Base-by-base conservation (phyloP, 2,329 filamentous ascomycete genomes). In the Microthyrium microscopicum region DNA sequence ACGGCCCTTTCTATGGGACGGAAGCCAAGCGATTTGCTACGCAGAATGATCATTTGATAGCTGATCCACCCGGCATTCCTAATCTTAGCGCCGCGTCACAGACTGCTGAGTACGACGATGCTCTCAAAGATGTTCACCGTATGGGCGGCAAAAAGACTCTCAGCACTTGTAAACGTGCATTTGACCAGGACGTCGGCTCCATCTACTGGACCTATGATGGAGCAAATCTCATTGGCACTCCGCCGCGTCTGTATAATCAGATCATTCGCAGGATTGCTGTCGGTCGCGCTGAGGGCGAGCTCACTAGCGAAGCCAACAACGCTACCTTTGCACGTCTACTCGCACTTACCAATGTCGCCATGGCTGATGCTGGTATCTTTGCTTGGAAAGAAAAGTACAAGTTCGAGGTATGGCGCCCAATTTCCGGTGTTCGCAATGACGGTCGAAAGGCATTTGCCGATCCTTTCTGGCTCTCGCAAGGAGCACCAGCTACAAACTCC, bases 391-490 rank as follows among this genome's bases (percentile, higher is more conserved):
- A 44, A 26, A 49, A 49, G 26, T 49, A 46, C 41, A 39, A 38
- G 26, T 50, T 44, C 31, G 44, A 49, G 28, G 48, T 46, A 33
- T 49, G 47, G 47, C 46, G 47, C 15, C 47, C 47, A 1, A 34
- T 50, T 1, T 44, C 43, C 7, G 47, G 47, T 18, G 42, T 49
- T 11, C 44, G 47, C 12, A 30, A 44, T 18, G 47, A 47, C 13
- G 21, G 26, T 1, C 38, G 39, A 12, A 33, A 33, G 21, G 34
- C 37, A 18, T 34, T 38, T 7, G 35, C 27, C 21, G 46, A 48
- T 31, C 46, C 46, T 2, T 48, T 47, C 36, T 48, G 39, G 36
- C 41, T 48, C 2, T 41, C 39, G 0, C 41, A 42, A 2, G 45
- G 45, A 9, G 46, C 46, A 4, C 46, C 46, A 15, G 29, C 41